phyloP scores from a whole-genome alignment of 1,284 basidiomycete genomes.

The Apiotrichum sp. region DNA sequence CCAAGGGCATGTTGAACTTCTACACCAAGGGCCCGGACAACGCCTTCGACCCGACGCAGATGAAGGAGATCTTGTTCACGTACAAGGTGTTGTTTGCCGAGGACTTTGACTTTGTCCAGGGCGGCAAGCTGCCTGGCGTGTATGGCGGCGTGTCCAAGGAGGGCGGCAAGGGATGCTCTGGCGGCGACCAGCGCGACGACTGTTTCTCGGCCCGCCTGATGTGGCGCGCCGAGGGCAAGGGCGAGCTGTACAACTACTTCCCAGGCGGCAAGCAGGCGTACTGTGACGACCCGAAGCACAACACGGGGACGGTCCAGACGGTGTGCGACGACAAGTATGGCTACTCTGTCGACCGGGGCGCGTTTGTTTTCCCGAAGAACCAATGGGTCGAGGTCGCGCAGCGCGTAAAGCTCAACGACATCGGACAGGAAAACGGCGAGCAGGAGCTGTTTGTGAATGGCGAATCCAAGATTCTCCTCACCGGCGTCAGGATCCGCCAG shows the following conservation, averaged over 20 bases:
- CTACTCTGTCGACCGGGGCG: conserved; percentile 8
- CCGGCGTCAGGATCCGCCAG: conserved; percentile 5
- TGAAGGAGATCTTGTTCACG: conserved; percentile 17
- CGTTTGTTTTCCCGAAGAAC: conserved; percentile 5
- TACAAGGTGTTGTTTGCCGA: conserved; percentile 44
- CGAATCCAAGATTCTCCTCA: conserved; percentile 1
- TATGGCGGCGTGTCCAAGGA: conserved; percentile 29
- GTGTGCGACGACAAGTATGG: conserved; percentile 3
- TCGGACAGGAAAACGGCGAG: conserved; percentile 1
- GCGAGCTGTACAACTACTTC: conserved; percentile 43
- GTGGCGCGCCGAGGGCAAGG: conserved; percentile 40
- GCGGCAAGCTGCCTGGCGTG: conserved; percentile 48
- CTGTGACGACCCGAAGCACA: conserved; percentile 3
- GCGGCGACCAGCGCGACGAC: conserved; percentile 32
- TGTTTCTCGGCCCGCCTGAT: conserved; percentile 48
- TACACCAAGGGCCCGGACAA: too few relatives aligned
- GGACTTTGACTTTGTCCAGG: conserved; percentile 44
- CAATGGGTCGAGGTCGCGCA: conserved; percentile 5
- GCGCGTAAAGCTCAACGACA: conserved; percentile 6
- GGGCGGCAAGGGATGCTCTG: conserved; percentile 42
- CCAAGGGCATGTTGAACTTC: too few relatives aligned
- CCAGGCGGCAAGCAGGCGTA: conserved; percentile 6
- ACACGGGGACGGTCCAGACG: conserved; percentile 1
- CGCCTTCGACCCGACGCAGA: too few relatives aligned
- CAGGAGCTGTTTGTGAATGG: conserved; percentile 6